Base-by-base conservation (phyloP, 1,139 yeast genomes). In the Sugiyamaella xylanicola region DNA sequence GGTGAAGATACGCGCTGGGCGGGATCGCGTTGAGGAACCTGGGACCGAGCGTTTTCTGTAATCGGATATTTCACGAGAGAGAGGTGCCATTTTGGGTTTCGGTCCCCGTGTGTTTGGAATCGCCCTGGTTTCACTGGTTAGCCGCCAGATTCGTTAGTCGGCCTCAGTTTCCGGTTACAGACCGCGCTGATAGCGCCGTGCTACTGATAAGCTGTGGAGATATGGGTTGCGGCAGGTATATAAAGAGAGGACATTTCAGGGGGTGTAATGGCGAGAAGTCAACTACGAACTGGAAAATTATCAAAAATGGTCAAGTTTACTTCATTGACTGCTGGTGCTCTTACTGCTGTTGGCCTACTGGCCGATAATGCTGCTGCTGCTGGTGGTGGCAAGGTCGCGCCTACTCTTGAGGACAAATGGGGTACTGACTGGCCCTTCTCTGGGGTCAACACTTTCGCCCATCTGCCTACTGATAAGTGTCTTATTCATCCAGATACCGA, bases 381-480 rank as follows among this genome's bases (percentile, higher is more conserved):
- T 5, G 54, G 15, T 15, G 35, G 46, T 4, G 41, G 27, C 2
- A 40, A 37, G 20, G 50, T 17, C 13, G 56, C 41, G n/a, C 52
- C 56, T 15, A 56, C 59, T 9, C 53, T 62, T 32, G 58, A 61
- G 37, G 60, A 61, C 17, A 59, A 59, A 51, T 62, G 65, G 65
- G 65, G 65, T 9, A 53, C 56, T 8, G 65, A 61, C 35, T 60
- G 64, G 64, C 65, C 65, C 15, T 63, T 62, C 50, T 53, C 59
- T 9, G 65, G 65, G 3, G 54, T 62, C 40, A 55, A 55, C 21
- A 83, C 93, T 0, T 87, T 86, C 77, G 95, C 93, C 2, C 92
- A 87, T 62, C 72, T 87, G 55, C 83, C 84, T 32, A 79, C 79
- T 60, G 75, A 79, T 43, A 76, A 76, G 60, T 87, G 95, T 65